Conservation (phyloP, 192 early-diverging fungal genomes). For the Backusella parvicylindrica region DNA sequence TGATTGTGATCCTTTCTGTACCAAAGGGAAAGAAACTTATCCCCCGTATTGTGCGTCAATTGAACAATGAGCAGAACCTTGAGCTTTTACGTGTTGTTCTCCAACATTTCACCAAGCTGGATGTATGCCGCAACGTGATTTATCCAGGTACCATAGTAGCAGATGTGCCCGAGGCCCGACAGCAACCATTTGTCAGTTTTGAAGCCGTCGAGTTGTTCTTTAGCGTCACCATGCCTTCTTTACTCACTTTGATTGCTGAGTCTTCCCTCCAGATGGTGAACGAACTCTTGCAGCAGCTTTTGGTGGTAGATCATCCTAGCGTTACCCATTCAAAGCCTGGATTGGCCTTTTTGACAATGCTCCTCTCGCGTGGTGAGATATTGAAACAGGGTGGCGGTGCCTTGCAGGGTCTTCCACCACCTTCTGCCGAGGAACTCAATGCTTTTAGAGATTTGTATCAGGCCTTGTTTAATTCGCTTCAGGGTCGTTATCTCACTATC, state of each 20-base stretch:
- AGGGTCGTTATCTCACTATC: constrained; percentile 71
- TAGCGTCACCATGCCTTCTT: constrained; percentile 78
- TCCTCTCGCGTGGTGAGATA: constrained; percentile 88
- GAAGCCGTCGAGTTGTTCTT: constrained; percentile 86
- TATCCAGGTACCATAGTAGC: constrained; percentile 37
- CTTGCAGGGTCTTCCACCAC: constrained; percentile 41
- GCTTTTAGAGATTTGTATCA: constrained; percentile 80
- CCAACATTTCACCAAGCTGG: constrained; percentile 67
- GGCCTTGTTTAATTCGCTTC: constrained; percentile 74
- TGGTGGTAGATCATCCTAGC: constrained; percentile 83
- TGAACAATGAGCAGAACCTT: constrained; percentile 75
- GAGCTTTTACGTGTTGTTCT: constrained; percentile 69
- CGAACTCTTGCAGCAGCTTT: constrained; percentile 78
- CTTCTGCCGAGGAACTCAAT: constrained; percentile 45
- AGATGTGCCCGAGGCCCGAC: constrained; percentile 16
- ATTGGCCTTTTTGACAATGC: constrained; percentile 84
- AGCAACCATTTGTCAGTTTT: constrained; percentile 32
- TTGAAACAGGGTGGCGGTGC: constrained; percentile 69
- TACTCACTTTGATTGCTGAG: constrained; percentile 79
- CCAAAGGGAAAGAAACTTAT: constrained; percentile 88
- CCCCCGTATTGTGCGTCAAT: constrained; percentile 76
- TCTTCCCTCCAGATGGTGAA: constrained; percentile 83
- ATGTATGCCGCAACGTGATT: constrained; percentile 58
- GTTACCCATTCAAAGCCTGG: constrained; percentile 82
- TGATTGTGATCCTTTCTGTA: constrained; percentile 77